Percentiles rank a stretch among this genome's conserved stretches.
Conservation (phyloP, 2,329 filamentous ascomycete species). For the Alternaria angustiovoidea region DNA sequence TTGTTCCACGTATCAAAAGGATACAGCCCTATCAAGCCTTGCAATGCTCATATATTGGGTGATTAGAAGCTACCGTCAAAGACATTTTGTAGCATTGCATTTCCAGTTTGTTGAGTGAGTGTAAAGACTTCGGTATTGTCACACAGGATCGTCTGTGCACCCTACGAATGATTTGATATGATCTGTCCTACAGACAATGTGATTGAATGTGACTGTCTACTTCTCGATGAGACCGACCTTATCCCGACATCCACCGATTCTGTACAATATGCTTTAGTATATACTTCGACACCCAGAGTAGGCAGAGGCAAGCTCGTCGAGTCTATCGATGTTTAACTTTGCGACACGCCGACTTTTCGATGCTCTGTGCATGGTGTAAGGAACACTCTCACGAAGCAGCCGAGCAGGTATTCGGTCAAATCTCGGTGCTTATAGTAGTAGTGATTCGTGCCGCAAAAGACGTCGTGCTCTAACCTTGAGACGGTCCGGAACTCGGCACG, state of each 20-base stretch:
- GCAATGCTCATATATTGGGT: not conserved
- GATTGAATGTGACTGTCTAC: not conserved
- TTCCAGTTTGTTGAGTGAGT: not conserved
- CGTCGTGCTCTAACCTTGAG: not conserved
- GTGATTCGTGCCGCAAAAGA: not conserved
- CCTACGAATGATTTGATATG: not conserved
- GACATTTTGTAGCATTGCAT: not conserved
- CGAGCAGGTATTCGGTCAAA: not conserved
- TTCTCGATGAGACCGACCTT: not conserved
- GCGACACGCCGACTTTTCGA: not conserved
- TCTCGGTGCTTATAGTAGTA: not conserved
- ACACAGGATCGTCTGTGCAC: no score
- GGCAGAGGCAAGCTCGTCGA: not conserved
- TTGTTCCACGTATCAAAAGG: not conserved
- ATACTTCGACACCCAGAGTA: not conserved
- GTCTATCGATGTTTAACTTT: not conserved
- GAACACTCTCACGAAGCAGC: not conserved
- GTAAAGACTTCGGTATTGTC: not conserved
- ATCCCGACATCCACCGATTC: not conserved
- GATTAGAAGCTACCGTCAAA: not conserved
- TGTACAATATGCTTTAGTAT: not conserved
- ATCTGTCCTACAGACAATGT: not conserved
- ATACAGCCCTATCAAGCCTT: not conserved
- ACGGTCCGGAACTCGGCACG: slow-evolving; percentile 1
- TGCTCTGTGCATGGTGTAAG: not conserved